Conservation (phyloP, 1,139 yeast species). For the Saccharomyces hybrid region DNA sequence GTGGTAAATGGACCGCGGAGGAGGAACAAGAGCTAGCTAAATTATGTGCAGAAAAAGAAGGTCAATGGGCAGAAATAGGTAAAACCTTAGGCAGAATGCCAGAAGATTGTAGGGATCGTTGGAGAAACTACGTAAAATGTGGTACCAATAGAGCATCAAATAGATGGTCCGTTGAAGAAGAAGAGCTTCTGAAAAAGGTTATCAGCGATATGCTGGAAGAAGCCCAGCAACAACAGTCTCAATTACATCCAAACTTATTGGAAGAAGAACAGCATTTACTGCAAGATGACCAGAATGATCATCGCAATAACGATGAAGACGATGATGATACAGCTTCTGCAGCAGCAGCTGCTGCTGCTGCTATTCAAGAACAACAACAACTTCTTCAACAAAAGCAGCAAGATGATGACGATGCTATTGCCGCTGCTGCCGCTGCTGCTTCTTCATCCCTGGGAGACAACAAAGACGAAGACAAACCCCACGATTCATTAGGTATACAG, state of each 20-base stretch:
- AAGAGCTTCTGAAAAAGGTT: conserved; percentile 48
- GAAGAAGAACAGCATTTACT: neutral
- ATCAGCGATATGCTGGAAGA: conserved; percentile 39
- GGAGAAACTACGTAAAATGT: conserved; percentile 92
- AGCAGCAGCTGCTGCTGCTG: neutral
- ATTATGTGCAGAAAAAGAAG: conserved; percentile 58
- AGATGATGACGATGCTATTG: conserved; percentile 4
- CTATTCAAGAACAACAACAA: neutral
- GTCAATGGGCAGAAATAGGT: conserved; percentile 87
- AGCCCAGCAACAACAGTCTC: conserved; percentile 11
- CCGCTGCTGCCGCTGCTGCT: neutral
- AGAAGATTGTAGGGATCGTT: conserved; percentile 91
- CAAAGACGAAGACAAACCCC: conserved; percentile 7
- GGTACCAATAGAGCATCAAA: conserved; percentile 66
- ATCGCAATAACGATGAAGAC: conserved; percentile 2
- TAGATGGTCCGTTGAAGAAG: conserved; percentile 77
- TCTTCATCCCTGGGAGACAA: neutral
- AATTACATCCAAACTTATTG: neutral
- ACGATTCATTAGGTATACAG: neutral
- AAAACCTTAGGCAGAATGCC: conserved; percentile 83
- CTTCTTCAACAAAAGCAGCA: conserved; percentile 1
- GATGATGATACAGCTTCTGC: conserved; percentile 1
- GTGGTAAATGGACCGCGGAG: conserved; percentile 83
- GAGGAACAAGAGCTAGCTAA: conserved; percentile 64
- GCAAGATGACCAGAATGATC: conserved; percentile 1